A percentile compares a stretch with the other conserved stretches of the same genome.
These are phyloP conservation scores for Magnolia kwangsiensis DNA, from an alignment of 164 flowering plant species.

Conservation along the genomic window DNA sequence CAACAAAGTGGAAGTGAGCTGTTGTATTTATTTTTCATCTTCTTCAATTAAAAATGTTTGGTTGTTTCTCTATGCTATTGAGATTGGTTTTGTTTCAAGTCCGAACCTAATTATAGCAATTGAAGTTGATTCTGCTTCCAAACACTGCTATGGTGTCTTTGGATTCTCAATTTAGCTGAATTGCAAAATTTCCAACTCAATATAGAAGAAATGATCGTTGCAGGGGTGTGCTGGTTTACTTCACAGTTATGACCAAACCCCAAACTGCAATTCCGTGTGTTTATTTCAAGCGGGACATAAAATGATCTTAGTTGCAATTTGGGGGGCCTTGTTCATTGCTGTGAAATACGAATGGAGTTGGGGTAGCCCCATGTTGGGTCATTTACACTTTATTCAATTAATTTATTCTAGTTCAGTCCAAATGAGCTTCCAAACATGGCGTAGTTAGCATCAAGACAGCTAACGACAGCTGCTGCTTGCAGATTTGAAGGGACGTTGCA, in stretches of 20 bases:
- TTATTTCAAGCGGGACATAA: not conserved
- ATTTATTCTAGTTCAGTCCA: too few species aligned
- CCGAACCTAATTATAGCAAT: not conserved
- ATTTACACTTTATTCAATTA: too few species aligned
- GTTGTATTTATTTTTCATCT: not conserved
- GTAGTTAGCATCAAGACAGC: not conserved
- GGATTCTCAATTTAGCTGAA: too few species aligned
- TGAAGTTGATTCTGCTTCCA: not conserved
- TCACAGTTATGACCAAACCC: not conserved
- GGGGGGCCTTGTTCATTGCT: not conserved
- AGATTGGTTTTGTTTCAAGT: not conserved
- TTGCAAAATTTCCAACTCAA: too few species aligned
- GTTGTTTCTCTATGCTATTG: not conserved
- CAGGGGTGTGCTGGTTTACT: not conserved
- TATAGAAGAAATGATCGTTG: too few species aligned
- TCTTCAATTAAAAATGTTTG: not conserved
- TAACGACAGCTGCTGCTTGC: slow-evolving; percentile 8
- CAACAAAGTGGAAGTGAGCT: too few species aligned
- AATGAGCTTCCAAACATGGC: too few species aligned
- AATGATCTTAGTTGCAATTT: not conserved
- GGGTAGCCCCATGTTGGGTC: not conserved
- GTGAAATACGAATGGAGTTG: not conserved
- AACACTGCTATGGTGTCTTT: too few species aligned
- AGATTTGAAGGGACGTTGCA: slow-evolving; percentile 51
- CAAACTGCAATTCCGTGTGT: not conserved